phyloP scores from a whole-genome alignment of 768 basidiomycete species.

The Tubosaeta brunneosetosa region DNA sequence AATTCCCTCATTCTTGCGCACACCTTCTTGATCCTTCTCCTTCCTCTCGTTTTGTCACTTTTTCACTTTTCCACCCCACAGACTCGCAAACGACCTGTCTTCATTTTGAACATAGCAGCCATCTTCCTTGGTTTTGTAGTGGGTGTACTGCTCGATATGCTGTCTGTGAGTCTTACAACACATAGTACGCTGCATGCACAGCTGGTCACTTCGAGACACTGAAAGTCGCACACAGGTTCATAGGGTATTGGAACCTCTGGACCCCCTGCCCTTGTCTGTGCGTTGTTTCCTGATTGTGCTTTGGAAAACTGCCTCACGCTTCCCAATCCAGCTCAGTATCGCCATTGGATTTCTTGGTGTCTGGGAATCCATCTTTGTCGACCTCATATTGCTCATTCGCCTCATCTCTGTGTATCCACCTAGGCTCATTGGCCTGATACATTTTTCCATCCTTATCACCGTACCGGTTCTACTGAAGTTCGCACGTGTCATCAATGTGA shows the following conservation, averaged over 20 bases:
- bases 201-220: background rate
- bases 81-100: constrained; percentile 17
- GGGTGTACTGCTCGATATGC: constrained; percentile 10
- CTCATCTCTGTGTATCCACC: constrained; percentile 21
- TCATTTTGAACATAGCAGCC: constrained; percentile 16
- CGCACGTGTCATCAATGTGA: constrained; percentile 18
- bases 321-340: constrained; percentile 12
- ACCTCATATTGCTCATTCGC: constrained; percentile 22
- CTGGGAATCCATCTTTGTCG: constrained; percentile 23
- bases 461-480: constrained; percentile 23
- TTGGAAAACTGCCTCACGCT: background rate
- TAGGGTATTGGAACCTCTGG: constrained; percentile 17
- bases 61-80: constrained; percentile 17
- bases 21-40: constrained; percentile 17
- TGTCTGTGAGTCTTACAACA: constrained; percentile 2
- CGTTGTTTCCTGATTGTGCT: background rate
- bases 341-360: constrained; percentile 18
- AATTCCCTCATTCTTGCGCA: constrained; percentile 3
- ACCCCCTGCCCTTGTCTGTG: constrained; percentile 7
- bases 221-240: constrained; percentile 17
- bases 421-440: background rate
- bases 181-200: background rate
- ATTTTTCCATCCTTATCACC: constrained; percentile 10
- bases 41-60: constrained; percentile 15
- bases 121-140: constrained; percentile 10